Evolutionary conservation across 2,329 filamentous ascomycete species (phyloP).

Genomic region (Thyridium curvatum): DNA sequence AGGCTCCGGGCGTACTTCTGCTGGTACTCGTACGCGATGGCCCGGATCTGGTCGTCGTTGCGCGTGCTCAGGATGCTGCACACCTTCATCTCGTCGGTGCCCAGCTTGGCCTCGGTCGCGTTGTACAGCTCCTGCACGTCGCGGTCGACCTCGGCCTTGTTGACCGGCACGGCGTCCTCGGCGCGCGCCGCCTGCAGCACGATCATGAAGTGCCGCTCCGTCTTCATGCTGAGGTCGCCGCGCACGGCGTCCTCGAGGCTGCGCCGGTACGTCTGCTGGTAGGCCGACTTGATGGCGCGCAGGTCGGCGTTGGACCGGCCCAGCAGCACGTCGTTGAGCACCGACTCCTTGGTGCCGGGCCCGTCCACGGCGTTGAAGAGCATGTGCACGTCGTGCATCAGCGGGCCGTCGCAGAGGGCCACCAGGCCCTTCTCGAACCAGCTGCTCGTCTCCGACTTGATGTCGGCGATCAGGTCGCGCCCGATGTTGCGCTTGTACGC

Average conservation of each 20-base stretch:
- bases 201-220: constrained; percentile 77
- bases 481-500: constrained; percentile 60
- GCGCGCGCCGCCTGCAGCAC: constrained; percentile 67
- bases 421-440: constrained; percentile 72
- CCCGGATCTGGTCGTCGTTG: constrained; percentile 78
- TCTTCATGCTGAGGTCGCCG: constrained; percentile 78
- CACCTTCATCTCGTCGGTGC: constrained; percentile 69
- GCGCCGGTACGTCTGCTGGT: constrained; percentile 59
- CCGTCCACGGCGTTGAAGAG: constrained; percentile 70
- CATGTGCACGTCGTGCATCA: constrained; percentile 67
- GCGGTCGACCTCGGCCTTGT: constrained; percentile 65
- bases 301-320: constrained; percentile 82
- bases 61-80: constrained; percentile 71
- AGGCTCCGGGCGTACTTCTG: constrained; percentile 65
- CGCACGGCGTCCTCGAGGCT: constrained; percentile 67
- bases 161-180: constrained; percentile 71
- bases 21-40: constrained; percentile 70
- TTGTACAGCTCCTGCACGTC: constrained; percentile 73
- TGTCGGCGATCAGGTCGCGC: constrained; percentile 66
- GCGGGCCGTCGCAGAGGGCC: constrained; percentile 70
- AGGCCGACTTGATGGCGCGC: constrained; percentile 75
- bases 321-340: constrained; percentile 82
- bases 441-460: constrained; percentile 70
- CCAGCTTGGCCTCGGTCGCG: constrained; percentile 66
- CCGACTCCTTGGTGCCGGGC: constrained; percentile 75